Evolutionary conservation across 768 basidiomycete species (phyloP), one percentile per base, ranked within the genome.

Genomic region (Russula olivacea): DNA sequence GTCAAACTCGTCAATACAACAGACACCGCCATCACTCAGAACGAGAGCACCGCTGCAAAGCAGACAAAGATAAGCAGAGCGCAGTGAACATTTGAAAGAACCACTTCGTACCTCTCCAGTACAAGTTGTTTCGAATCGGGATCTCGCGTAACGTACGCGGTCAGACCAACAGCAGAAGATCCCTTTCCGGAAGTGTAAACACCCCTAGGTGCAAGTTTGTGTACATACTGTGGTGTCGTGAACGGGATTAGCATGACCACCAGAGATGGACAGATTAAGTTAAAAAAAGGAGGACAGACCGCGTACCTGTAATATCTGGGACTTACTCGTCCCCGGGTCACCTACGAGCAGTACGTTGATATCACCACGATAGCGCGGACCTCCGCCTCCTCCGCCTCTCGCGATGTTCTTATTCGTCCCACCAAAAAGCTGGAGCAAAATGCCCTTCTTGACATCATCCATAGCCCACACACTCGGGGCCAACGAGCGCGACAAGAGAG

Each of bases 391-490:
- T 11, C 96, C 95, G 57, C 97, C 97, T 59, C 86, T 81, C 2
- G 91, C 83, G 66, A 98, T 91, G 69, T 80, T 93, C 79, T 99
- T 99, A 74, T 98, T 98, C 40, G 97, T 98, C 0, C 97, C 97
- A 3, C 97, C 97, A 74, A 99, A 98, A 28, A 99, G 75, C 74
- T 98, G 96, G 36, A 99, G 77, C 62, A 99, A 72, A 58, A 98
- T 97, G 0, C 97, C 97, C 78, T 98, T 98, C 78, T 99, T 99
- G 63, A 98, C 93, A 71, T 99, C 97, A 28, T 98, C 95, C 91
- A 98, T 89, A 73, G 93, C 91, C 87, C 92, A 98, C 67, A 99
- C 97, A 38, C 87, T 90, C 17, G 97, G 97, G 1, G 95, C 96
- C 59, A 99, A 81, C 2, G 89, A 92, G 19, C 88, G 79, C 9